Evolutionary conservation across 179 eudicot genomes (phyloP).

Genomic region (Carnegiea gigantea): DNA sequence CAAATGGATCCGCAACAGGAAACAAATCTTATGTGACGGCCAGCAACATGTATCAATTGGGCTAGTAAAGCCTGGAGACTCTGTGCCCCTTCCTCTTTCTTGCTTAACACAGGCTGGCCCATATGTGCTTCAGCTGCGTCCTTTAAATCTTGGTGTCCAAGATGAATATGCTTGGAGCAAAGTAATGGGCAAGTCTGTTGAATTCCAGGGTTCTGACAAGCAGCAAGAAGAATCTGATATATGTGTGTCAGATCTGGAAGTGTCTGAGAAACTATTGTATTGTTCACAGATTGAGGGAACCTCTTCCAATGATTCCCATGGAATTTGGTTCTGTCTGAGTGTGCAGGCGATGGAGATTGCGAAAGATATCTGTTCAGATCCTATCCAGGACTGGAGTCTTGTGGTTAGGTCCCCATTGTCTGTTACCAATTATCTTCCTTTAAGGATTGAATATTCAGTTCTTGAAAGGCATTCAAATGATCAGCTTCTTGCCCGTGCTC

Average conservation of each 20-base stretch:
- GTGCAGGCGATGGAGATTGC: conserved; percentile 84
- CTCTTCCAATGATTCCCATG: conserved; percentile 60
- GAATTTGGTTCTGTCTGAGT: conserved; percentile 80
- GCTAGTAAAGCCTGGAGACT: conserved; percentile 68
- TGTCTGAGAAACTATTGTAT: conserved; percentile 61
- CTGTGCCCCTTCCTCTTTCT: conserved; percentile 71
- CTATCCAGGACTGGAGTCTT: conserved; percentile 91
- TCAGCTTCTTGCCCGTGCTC: conserved; percentile 64
- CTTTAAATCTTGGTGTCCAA: conserved; percentile 42
- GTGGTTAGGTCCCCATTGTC: conserved; percentile 78
- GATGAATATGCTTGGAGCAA: conserved; percentile 83
- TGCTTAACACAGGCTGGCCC: conserved; percentile 53
- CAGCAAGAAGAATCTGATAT: conserved; percentile 48
- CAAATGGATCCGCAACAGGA: conserved; percentile 80
- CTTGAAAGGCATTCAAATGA: conserved; percentile 85
- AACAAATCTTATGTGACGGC: conserved; percentile 34
- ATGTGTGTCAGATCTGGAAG: conserved; percentile 61
- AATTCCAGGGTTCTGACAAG: conserved; percentile 37
- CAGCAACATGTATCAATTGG: conserved; percentile 54
- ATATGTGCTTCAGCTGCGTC: conserved; percentile 60
- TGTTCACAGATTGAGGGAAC: conserved; percentile 63
- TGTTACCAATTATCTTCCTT: conserved; percentile 81
- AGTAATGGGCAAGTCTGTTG: conserved; percentile 46
- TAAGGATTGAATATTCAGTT: conserved; percentile 80
- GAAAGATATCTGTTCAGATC: conserved; percentile 77